Percentiles rank a stretch among this genome's conserved stretches.
These are phyloP conservation scores for Fusarium graminum DNA, from an alignment of 2,329 filamentous ascomycete genomes.

Conservation along the genomic window DNA sequence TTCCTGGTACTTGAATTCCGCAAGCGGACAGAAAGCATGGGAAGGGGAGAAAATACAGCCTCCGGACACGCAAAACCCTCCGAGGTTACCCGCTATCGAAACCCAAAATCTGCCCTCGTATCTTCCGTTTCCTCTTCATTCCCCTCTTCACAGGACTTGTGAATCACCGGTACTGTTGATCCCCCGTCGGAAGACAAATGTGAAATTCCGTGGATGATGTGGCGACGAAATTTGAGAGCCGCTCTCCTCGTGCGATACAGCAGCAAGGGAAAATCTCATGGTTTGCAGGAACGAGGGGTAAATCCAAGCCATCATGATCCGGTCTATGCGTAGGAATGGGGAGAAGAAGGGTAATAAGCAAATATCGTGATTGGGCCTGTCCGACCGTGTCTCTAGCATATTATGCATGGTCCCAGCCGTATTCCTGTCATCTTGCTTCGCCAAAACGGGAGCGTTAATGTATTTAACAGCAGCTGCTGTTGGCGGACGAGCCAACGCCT, in stretches of 20 bases:
- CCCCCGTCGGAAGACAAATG: conserved; percentile 18
- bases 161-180: conserved; percentile 16
- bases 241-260: conserved; percentile 41
- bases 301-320: conserved; percentile 54
- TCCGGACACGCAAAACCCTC: conserved; percentile 40
- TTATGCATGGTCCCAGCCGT: conserved; percentile 45
- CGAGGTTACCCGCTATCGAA: conserved; percentile 26
- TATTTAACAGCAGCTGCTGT: conserved; percentile 89
- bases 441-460: conserved; percentile 36
- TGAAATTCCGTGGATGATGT: conserved; percentile 23
- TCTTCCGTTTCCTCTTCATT: conserved; percentile 21
- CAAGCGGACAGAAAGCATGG: conserved; percentile 10
- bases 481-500: conserved; percentile 89
- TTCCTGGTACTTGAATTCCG: conserved; percentile 17
- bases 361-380: conserved; percentile 51
- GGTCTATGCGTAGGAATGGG: conserved; percentile 55
- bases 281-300: conserved; percentile 41
- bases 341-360: conserved; percentile 43
- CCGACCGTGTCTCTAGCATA: conserved; percentile 50
- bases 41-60: conserved; percentile 43
- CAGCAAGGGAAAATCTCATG: conserved; percentile 29
- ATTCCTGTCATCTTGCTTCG: conserved; percentile 49
- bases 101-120: conserved; percentile 36
- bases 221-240: conserved; percentile 26
- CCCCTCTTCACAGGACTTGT: conserved; percentile 31